phyloP scores from a whole-genome alignment of 2,329 filamentous ascomycete genomes.

The Westerdykella sp. region DNA sequence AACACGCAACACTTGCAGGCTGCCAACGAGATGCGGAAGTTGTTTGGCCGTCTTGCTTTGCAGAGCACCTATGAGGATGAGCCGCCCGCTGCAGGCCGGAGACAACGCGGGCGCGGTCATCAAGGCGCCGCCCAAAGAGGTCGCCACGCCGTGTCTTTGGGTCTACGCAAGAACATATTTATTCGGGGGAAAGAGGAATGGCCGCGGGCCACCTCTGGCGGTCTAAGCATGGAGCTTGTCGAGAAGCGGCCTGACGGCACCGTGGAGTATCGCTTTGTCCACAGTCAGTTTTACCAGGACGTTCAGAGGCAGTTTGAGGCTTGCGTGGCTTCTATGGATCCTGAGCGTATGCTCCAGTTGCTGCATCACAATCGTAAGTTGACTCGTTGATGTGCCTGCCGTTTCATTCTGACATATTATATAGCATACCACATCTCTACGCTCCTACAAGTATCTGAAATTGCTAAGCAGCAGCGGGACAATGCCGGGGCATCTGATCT shows the following conservation, averaged over 20 bases:
- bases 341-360: slow-evolving; percentile 71
- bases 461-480: slow-evolving; percentile 87
- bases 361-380: slow-evolving; percentile 58
- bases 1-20: slow-evolving; percentile 74
- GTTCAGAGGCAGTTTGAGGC: slow-evolving; percentile 71
- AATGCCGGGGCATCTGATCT: slow-evolving; percentile 80
- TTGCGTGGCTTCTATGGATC: slow-evolving; percentile 77
- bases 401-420: slow-evolving; percentile 13
- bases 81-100: slow-evolving; percentile 42
- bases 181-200: slow-evolving; percentile 82
- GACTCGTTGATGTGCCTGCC: not conserved
- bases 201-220: slow-evolving; percentile 72
- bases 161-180: slow-evolving; percentile 72
- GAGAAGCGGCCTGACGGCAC: slow-evolving; percentile 52
- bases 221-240: slow-evolving; percentile 72
- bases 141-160: slow-evolving; percentile 63
- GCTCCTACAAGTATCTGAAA: slow-evolving; percentile 86
- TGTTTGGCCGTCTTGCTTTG: slow-evolving; percentile 62
- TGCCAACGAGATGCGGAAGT: slow-evolving; percentile 79
- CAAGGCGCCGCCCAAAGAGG: slow-evolving; percentile 46
- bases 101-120: slow-evolving; percentile 53
- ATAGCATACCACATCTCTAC: slow-evolving; percentile 83
- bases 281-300: slow-evolving; percentile 66
- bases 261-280: slow-evolving; percentile 70
- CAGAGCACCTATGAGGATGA: slow-evolving; percentile 52